Conservation (phyloP, 139 green algal species). For the Penium margaritaceum region DNA sequence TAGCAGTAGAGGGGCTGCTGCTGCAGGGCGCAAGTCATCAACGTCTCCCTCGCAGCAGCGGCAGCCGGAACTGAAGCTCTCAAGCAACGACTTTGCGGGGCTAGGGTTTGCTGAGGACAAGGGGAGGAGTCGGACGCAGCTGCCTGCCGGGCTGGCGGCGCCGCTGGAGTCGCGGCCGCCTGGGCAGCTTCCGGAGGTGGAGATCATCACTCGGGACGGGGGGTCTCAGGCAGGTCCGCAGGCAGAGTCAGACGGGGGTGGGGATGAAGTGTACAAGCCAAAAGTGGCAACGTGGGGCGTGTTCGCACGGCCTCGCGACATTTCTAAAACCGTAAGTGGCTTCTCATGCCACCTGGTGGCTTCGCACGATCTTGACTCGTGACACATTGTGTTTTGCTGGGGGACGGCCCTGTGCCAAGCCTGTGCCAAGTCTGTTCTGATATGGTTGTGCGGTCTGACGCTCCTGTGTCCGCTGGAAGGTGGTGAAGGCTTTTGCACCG, state of each 20-base stretch:
- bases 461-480: too few species aligned
- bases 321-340: constrained; percentile 54
- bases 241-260: constrained; percentile 2
- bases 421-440: too few species aligned
- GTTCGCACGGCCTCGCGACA: constrained; percentile 75
- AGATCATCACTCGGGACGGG: constrained; percentile 30
- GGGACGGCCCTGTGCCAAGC: too few species aligned
- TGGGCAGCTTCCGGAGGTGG: constrained; percentile 16
- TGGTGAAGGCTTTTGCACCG: too few species aligned
- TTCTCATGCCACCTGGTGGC: too few species aligned
- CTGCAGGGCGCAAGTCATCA: too few species aligned
- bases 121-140: neutral
- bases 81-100: constrained; percentile 21
- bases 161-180: neutral
- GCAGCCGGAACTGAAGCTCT: too few species aligned
- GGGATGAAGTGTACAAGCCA: constrained; percentile 49
- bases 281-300: constrained; percentile 74
- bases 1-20: too few species aligned
- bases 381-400: too few species aligned
- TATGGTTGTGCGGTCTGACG: too few species aligned
- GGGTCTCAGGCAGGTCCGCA: neutral
- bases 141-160: constrained; percentile 14
- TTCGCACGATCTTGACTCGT: too few species aligned
- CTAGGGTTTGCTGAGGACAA: constrained; percentile 26
- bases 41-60: too few species aligned